A percentile compares a stretch with the other conserved stretches of the same genome.
Evolutionary conservation across 352 stramenopile genomes (phyloP).

Genomic region (Thraustochytrium sp.): DNA sequence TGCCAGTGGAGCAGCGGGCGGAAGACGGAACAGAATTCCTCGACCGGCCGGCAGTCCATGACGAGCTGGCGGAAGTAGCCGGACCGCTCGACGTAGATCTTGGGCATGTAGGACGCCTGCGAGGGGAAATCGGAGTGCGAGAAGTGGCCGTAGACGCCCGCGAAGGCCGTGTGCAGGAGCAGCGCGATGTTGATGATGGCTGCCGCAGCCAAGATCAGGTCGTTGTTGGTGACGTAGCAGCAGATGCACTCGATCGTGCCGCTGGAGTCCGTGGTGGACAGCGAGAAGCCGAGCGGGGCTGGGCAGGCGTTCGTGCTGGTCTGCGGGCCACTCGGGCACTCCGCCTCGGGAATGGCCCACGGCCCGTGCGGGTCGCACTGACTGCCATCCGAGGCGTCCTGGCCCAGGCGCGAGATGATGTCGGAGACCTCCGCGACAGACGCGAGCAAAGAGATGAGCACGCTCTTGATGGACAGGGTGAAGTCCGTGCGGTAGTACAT

Average conservation of each 20-base stretch:
- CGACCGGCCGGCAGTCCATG: neutral
- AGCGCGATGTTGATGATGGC: neutral
- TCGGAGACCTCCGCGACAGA: conserved; percentile 6
- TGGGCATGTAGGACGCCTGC: neutral
- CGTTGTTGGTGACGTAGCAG: neutral
- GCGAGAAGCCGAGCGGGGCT: neutral
- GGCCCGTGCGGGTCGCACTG: no score
- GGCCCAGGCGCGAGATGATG: neutral
- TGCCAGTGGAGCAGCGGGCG: conserved; percentile 11
- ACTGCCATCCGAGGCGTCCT: neutral
- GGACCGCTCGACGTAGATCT: conserved; percentile 12
- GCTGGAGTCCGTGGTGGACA: neutral
- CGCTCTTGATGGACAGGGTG: conserved; percentile 32
- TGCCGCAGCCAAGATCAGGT: neutral
- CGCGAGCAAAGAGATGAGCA: conserved; percentile 3
- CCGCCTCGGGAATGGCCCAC: no score
- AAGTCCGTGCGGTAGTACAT: conserved; percentile 37
- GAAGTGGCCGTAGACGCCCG: neutral
- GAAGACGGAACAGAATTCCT: conserved; percentile 32
- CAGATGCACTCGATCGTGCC: neutral
- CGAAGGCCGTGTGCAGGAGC: conserved; percentile 2
- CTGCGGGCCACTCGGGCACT: no score
- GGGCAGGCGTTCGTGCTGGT: neutral
- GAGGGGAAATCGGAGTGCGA: conserved; percentile 19
- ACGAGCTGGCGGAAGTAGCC: conserved; percentile 18